Base-by-base conservation (phyloP, 2,329 filamentous ascomycete genomes). In the Alternaria longipes region DNA sequence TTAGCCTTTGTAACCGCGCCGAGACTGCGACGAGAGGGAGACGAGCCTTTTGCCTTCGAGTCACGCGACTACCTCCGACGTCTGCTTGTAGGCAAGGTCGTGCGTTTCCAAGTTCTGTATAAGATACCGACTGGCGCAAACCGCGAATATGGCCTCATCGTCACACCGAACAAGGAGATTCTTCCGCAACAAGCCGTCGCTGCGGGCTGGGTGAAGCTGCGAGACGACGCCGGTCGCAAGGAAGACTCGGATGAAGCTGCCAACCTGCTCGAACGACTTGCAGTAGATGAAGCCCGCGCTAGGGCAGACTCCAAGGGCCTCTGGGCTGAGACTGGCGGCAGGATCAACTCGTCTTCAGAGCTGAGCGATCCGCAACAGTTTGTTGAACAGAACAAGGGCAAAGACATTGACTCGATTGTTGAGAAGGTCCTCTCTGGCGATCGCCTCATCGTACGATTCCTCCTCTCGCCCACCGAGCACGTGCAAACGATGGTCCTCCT, bases 391-490 rank as follows among this genome's bases (percentile, higher is more conserved):
- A 91, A 91, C 86, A 97, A 97, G 83, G 93, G 92, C 68, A 89
- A 94, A 81, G 87, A 89, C 7, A 85, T 99, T 18, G 91, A 97
- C 66, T 79, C 80, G 41, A 87, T 98, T 58, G 89, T 99, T 50
- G 95, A 99, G 84, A 89, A 92, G 72, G 92, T 99, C 45, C 85
- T 98, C 60, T 93, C 91, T 64, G 95, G 94, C 63, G 95, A 99
- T 80, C 91, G 95, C 63, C 84, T 97, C 69, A 90, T 97, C 62
- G 87, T 94, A 55, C 90, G 95, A 58, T 84, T 99, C 57, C 80
- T 97, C 61, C 82, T 96, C 41, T 89, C 90, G 3, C 91, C 94
- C 12, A 90, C 90, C 75, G 90, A 94, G 81, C 95, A 99, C 79
- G 83, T 93, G 54, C 92, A 97, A 81, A 92, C 93, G 52, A 91